Base-by-base conservation (phyloP, 2,329 filamentous ascomycete genomes). In the Exophiala xenobiotica region DNA sequence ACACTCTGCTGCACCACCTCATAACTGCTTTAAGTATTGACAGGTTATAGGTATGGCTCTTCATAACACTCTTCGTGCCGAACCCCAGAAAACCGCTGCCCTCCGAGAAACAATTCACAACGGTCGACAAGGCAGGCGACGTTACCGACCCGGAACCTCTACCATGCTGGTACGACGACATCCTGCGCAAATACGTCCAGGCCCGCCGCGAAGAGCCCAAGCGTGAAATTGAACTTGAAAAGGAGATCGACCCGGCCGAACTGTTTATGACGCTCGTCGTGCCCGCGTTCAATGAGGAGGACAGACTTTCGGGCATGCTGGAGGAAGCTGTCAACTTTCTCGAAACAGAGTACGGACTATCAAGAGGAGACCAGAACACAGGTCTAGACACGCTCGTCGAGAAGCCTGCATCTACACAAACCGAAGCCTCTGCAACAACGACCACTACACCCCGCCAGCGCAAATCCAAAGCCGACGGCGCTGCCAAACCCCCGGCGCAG, bases 271-370 rank as follows among this genome's bases (percentile, higher is more conserved):
- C 88, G 47, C 84, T 97, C 6, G 90, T 99, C 0, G 86, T 99
- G 37, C 93, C 93, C 0, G 93, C 93, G 7, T 99, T 90, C 78
- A 99, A 99, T 62, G 93, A 99, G 66, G 86, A 92, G 67, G 79
- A 87, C 52, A 84, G 93, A 23, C 78, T 99, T 40, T 78, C 83
- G 9, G 86, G 85, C 8, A 96, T 96, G 73, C 78, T 99, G 9
- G 85, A 95, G 65, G 93, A 99, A 70, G 90, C 93, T 1, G 86
- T 97, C 20, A 83, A 83, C 43, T 96, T 91, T 67, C 79, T 99
- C 7, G 87, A 96, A 68, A 73, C 77, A 43, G 80, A 85, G 58
- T 92, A 95, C 65, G 88, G 88, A 9, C 73, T 73, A 2, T 62
- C 70, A 12, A 65, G 72, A 46, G 44, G 27, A 35, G 12, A 35